Evolutionary conservation across 371 early-diverging fungal species (phyloP), one percentile per base, ranked within the genome.

Genomic region (Basidiobolus meristosporus): DNA sequence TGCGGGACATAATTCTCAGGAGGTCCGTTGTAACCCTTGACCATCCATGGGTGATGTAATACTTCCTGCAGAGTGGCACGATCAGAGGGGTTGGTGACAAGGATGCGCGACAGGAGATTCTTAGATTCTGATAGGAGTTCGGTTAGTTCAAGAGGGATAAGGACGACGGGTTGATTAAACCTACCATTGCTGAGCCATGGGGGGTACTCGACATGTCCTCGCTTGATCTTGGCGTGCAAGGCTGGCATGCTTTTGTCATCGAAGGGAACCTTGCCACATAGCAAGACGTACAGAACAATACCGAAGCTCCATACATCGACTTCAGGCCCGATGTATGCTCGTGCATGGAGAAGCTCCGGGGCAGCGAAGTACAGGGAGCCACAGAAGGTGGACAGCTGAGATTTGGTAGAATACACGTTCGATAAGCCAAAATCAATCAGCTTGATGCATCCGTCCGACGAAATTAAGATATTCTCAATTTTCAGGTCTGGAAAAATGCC

Each of bases 361-460:
- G 96, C 90, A 14, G 93, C 96, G 77, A 91, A 98, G 52, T 95
- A 91, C 9, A 90, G 62, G 15, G 89, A 86, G n/a, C 98, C 96
- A 51, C 93, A 96, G 49, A 87, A 92, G 0, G 96, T 96, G 9
- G 73, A 75, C 28, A 92, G 60, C 31, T 70, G 70, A 6, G 64
- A 65, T 31, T 76, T 69, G 26, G 77, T 74, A 19, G 82, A 84
- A 56, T 81, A 93, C 17, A 90, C 60, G 52, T 91, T 93, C 12
- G 89, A 79, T 26, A 98, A 67, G 2, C 98, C 98, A 73, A 98
- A 98, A 51, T 98, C 98, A 40, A 90, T 82, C 26, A 90, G 36
- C 53, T 88, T 86, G 59, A 83, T 77, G 39, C 73, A 63, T 19
- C 83, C 89, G 28, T 72, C 56, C 39, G 42, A 10, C 33, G 15